These are phyloP conservation scores for Lipomyces sp. DNA, from an alignment of 805 yeast genomes.

Conservation along the genomic window DNA sequence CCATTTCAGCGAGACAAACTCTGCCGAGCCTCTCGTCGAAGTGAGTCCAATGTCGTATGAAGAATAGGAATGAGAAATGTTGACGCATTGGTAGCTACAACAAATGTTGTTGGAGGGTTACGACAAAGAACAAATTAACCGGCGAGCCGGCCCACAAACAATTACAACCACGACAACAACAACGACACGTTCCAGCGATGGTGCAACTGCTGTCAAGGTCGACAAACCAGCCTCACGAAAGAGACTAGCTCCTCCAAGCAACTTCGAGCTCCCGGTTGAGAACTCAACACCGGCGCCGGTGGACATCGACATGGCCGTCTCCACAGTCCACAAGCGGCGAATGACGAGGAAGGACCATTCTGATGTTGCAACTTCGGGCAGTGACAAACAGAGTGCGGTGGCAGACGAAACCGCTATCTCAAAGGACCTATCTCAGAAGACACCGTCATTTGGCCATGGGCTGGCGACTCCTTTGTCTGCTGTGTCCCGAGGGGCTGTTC, in stretches of 20 bases:
- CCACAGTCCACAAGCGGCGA: slow-evolving; percentile 12
- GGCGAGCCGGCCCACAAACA: slow-evolving; percentile 1
- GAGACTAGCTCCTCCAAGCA: neutral
- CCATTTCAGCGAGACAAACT: slow-evolving; percentile 41
- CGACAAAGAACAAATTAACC: neutral
- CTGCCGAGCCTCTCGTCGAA: slow-evolving; percentile 14
- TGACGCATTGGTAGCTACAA: neutral
- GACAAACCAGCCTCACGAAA: neutral
- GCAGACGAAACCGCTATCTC: neutral
- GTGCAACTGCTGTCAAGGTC: neutral
- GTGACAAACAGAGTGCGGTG: neutral
- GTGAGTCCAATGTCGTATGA: slow-evolving; percentile 10
- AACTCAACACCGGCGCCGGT: neutral
- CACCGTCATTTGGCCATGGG: slow-evolving; percentile 11
- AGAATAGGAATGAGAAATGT: neutral
- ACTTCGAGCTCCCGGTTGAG: neutral
- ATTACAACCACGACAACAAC: slow-evolving; percentile 11
- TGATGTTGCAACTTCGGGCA: neutral
- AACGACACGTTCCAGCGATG: slow-evolving; percentile 7
- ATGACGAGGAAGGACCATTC: slow-evolving; percentile 15
- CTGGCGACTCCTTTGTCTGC: slow-evolving; percentile 9
- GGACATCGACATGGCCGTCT: neutral
- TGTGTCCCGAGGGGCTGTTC: slow-evolving; percentile 5
- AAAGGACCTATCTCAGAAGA: neutral
- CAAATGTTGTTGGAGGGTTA: neutral